Evolutionary conservation across 129 eudicot species (phyloP).

Genomic region (Artemisia tridentata): DNA sequence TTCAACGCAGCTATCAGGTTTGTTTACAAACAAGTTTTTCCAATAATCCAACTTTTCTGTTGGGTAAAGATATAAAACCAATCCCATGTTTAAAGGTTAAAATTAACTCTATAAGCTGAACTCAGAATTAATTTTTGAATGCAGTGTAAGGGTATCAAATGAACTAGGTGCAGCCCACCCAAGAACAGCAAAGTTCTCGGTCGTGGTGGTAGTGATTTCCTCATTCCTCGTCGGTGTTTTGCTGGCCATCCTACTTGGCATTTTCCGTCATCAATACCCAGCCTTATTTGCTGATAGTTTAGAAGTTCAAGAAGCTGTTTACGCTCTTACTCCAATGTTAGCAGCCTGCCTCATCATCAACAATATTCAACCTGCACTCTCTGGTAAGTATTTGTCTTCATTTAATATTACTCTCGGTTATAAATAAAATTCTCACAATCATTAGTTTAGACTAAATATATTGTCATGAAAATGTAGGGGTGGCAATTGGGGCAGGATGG

Average conservation of each 20-base stretch:
- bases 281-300: too few relatives aligned
- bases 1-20: constrained; percentile 57
- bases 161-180: neutral
- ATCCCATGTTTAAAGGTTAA: neutral
- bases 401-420: neutral
- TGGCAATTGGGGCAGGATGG: constrained; percentile 11
- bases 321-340: too few relatives aligned
- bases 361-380: too few relatives aligned
- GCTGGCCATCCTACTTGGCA: neutral
- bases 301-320: too few relatives aligned
- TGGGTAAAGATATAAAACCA: neutral
- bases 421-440: neutral
- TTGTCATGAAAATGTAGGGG: neutral
- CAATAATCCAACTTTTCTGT: neutral
- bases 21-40: neutral
- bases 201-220: neutral
- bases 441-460: too few relatives aligned
- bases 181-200: neutral
- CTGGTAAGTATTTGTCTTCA: neutral
- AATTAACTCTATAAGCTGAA: neutral
- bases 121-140: neutral
- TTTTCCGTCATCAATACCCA: too few relatives aligned
- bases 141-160: neutral
- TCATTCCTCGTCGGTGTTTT: neutral
- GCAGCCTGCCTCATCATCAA: too few relatives aligned